Evolutionary conservation across 2,329 filamentous ascomycete genomes (phyloP), one percentile per base, ranked within the genome.

Genomic region (Hymenoscyphus scutula): DNA sequence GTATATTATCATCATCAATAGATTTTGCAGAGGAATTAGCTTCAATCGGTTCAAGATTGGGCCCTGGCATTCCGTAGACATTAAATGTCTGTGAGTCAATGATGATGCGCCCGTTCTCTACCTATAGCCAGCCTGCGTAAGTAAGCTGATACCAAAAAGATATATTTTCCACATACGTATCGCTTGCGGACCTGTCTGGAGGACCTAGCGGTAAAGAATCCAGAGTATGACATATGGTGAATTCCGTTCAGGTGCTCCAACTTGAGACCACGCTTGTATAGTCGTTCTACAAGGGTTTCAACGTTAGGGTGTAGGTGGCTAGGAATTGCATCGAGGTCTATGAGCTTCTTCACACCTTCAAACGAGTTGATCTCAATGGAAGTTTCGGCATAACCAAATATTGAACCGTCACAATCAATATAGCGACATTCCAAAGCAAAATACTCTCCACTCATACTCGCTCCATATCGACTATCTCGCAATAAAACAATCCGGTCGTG

Each of bases 381-480:
- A 15, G 45, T 61, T n/a, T 53, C 53, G 27, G 65, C 64, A 30
- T 67, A 66, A 17, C 65, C 65, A 65, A 68, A 67, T 6, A n/a
- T 58, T 7, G 38, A 58, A 13, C 66, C 64, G 27, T 68, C 45
- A 27, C 61, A 65, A 53, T 67, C 64, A 19, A 68, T 64, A 59
- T 66, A 67, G 10, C 45, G 32, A 41, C 55, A 67, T 25, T 64
- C 61, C 30, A 67, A 56, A 3, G 58, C 45, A 38, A 67, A 65
- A 51, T 58, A 65, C 53, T 64, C 61, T 45, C 65, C 61, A 30
- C 63, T 62, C 61, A 65, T 62, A 59, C 53, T 65, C 23, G 63
- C 61, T 53, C 66, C 69, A 60, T 73, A 73, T 2, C 64, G 60
- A 57, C 67, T 69, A 45, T 69, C 69, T 55, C 64, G 62, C 17